Base-by-base conservation (phyloP, 1,284 basidiomycete species). In the Austroboletus novae-zelandiae region DNA sequence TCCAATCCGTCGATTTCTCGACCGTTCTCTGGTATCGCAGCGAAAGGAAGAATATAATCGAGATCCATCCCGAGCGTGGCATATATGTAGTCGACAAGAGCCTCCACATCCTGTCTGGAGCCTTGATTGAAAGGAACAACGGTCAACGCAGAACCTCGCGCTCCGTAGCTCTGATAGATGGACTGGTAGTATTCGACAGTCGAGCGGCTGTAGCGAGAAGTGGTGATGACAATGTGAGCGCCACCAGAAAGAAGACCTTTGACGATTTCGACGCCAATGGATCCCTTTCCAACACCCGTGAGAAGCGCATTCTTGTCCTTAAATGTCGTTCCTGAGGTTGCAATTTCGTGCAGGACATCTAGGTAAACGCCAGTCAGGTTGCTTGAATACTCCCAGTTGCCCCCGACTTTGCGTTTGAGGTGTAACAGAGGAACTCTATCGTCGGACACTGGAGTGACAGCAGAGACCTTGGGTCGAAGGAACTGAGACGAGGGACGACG, bases 111-210 rank as follows among this genome's bases (percentile, higher is more conserved):
- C 71, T 98, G 95, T 74, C 92, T 95, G 13, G 96, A 98, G 44
- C 89, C 94, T 71, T 97, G 95, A 68, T 99, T 99, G 84, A 98
- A 98, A 32, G 96, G 96, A 29, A 99, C 95, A 42, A 99, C 95
- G 15, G 94, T 96, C 46, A 99, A 80, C 36, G 94, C 91, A 35
- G 96, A 96, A 29, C 94, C 96, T 58, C 93, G 89, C 62, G 92
- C 93, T 39, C 96, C 96, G 62, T 89, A 89, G 60, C 91, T 88
- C 71, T 99, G 96, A 83, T 92, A 99, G 72, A 99, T 96, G 51
- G 86, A 87, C 72, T 99, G 96, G 74, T 99, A 99, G 74, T 96
- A 99, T 72, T 98, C 95, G 57, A 99, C 94, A 9, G 91, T 94
- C 43, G 88, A 84, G 56, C 95, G 91, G 68, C 80, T 94, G 75